These are phyloP conservation scores for Trebouxia sp. DNA, from an alignment of 139 green algal genomes.

Conservation along the genomic window DNA sequence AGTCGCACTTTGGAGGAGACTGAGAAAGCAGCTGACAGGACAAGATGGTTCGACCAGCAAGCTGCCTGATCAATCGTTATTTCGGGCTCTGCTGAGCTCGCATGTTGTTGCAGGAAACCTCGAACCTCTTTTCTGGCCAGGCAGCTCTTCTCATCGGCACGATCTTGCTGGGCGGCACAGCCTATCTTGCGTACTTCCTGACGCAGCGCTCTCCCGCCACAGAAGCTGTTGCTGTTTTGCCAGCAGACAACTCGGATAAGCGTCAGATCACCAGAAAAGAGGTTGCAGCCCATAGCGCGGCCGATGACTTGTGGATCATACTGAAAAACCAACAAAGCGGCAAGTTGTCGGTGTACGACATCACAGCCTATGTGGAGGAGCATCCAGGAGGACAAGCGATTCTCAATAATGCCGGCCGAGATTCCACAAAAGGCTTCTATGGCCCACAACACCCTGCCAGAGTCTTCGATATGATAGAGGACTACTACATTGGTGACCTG, in stretches of 20 bases:
- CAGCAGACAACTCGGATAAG: background rate
- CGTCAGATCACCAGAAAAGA: slow-evolving; percentile 27
- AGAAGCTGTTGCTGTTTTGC: background rate
- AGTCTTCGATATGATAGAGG: slow-evolving; percentile 79
- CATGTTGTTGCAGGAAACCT: background rate
- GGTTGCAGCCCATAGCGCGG: background rate
- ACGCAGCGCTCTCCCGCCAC: background rate
- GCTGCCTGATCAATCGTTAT: too few relatives aligned
- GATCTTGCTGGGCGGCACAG: background rate
- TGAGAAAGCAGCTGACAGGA: too few relatives aligned
- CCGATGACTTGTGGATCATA: slow-evolving; percentile 29
- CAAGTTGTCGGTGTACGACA: slow-evolving; percentile 76
- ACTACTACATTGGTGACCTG: slow-evolving; percentile 79
- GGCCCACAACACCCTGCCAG: slow-evolving; percentile 85
- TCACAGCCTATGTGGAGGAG: slow-evolving; percentile 87
- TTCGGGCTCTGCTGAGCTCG: background rate
- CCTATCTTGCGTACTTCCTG: background rate
- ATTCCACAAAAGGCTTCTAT: slow-evolving; percentile 87
- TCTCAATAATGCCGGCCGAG: slow-evolving; percentile 75
- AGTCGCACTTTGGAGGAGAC: too few relatives aligned
- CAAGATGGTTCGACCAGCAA: too few relatives aligned
- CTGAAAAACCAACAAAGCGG: slow-evolving; percentile 11
- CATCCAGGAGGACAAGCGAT: slow-evolving; percentile 90
- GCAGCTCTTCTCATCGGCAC: background rate
- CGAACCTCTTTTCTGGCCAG: background rate